Evolutionary conservation across 306 rosid genomes (phyloP).

Genomic region (Cicer yamashitae): DNA sequence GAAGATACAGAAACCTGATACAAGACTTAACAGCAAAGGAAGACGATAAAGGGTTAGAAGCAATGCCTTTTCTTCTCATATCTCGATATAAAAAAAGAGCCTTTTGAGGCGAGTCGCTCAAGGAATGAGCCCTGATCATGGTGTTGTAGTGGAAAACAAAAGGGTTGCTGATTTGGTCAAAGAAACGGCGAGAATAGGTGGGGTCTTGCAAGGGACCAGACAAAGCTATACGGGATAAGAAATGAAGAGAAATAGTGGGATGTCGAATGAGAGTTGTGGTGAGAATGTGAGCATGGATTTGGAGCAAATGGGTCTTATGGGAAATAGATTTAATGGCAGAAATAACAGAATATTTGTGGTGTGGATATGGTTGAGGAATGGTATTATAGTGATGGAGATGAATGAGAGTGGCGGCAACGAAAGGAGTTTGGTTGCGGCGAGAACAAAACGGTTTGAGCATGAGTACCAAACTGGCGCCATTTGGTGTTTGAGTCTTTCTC

Average conservation of each 20-base stretch:
- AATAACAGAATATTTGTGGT: slow-evolving; percentile 43
- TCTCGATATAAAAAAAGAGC: slow-evolving; percentile 64
- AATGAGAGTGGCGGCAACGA: slow-evolving; percentile 32
- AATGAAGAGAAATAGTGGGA: slow-evolving; percentile 60
- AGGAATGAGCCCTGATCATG: slow-evolving; percentile 71
- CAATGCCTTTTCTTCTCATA: slow-evolving; percentile 57
- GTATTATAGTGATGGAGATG: slow-evolving; percentile 17
- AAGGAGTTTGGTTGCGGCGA: slow-evolving; percentile 20
- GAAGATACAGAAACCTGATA: slow-evolving; percentile 50
- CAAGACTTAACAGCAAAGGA: slow-evolving; percentile 72
- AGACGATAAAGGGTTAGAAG: slow-evolving; percentile 60
- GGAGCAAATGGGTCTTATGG: slow-evolving; percentile 59
- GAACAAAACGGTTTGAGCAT: slow-evolving; percentile 3
- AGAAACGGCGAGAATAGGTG: slow-evolving; percentile 62
- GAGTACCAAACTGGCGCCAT: slow-evolving; percentile 36
- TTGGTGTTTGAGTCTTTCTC: background rate
- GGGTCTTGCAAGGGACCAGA: slow-evolving; percentile 53
- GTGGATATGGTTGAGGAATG: slow-evolving; percentile 22
- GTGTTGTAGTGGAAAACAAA: slow-evolving; percentile 61
- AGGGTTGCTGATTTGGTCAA: slow-evolving; percentile 54
- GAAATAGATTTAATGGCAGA: slow-evolving; percentile 61
- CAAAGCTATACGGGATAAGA: slow-evolving; percentile 66
- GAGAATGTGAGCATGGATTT: slow-evolving; percentile 78
- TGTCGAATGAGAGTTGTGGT: slow-evolving; percentile 54
- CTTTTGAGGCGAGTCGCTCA: slow-evolving; percentile 57